phyloP scores from a whole-genome alignment of 164 flowering plant genomes.

The Magnolia kwangsiensis region DNA sequence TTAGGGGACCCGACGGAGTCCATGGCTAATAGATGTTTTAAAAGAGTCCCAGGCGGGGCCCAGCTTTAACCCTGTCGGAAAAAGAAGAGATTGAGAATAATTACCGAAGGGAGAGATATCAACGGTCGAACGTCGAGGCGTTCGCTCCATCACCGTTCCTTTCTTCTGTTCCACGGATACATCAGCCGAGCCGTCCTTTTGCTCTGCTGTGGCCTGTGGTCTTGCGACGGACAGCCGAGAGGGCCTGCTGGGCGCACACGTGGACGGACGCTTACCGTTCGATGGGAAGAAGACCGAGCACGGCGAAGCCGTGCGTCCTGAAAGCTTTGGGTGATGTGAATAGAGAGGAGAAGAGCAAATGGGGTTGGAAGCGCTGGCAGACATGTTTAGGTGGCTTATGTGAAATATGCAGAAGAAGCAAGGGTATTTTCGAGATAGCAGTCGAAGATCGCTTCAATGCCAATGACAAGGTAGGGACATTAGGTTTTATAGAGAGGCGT shows the following conservation, averaged over 20 bases:
- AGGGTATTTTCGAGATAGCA: background rate
- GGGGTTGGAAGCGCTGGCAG: background rate
- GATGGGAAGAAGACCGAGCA: constrained; percentile 18
- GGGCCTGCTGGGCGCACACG: background rate
- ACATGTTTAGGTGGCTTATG: constrained; percentile 3
- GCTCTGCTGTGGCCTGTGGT: constrained; percentile 30
- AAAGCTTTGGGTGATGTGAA: background rate
- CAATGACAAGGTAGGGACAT: background rate
- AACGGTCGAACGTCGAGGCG: constrained; percentile 36
- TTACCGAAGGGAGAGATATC: constrained; percentile 70
- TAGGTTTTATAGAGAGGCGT: background rate
- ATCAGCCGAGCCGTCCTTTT: constrained; percentile 23
- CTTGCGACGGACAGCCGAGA: constrained; percentile 17
- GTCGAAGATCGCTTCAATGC: background rate
- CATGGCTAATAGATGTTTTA: too few species aligned
- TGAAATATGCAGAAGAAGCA: background rate
- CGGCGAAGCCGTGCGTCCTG: background rate
- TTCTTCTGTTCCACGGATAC: constrained; percentile 12
- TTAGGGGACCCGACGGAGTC: too few species aligned
- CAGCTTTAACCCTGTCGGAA: too few species aligned
- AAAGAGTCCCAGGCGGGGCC: too few species aligned
- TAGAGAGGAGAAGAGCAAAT: constrained; percentile 1
- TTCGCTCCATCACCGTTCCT: constrained; percentile 27
- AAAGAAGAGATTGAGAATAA: background rate
- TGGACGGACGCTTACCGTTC: background rate